These are phyloP conservation scores for Abelmoschus esculentus DNA, from an alignment of 345 rosid genomes.

Conservation along the genomic window DNA sequence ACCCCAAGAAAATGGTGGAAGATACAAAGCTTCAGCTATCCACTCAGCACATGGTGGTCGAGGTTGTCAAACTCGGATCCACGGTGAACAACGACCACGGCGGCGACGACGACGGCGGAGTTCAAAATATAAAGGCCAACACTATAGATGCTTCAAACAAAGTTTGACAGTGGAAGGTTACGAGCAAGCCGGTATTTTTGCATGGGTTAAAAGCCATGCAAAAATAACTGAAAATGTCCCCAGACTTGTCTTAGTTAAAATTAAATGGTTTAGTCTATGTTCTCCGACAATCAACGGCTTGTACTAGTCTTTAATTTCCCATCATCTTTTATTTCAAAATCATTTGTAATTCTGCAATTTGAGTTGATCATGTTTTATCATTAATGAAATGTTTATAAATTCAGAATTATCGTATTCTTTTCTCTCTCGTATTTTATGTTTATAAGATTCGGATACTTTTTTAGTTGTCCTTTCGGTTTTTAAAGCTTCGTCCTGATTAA, in stretches of 20 bases:
- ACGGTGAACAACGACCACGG: conserved; percentile 16
- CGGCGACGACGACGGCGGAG: conserved; percentile 1
- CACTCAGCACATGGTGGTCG: conserved; percentile 34
- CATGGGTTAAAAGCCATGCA: conserved; percentile 2
- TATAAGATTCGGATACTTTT: background rate
- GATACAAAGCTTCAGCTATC: conserved; percentile 33
- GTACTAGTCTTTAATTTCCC: background rate
- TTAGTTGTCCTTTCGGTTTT: no score
- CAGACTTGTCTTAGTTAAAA: background rate
- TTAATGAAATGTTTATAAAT: background rate
- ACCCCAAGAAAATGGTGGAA: conserved; percentile 33
- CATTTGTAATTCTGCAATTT: background rate
- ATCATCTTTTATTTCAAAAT: background rate
- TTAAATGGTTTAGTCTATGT: background rate
- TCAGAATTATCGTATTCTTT: background rate
- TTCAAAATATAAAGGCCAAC: conserved; percentile 18
- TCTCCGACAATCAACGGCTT: background rate
- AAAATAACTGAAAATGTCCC: background rate
- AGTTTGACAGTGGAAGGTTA: background rate
- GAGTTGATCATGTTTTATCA: background rate
- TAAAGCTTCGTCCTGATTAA: no score
- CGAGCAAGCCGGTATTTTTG: background rate
- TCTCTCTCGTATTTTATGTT: background rate
- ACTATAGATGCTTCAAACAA: conserved; percentile 7
- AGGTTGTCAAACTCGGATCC: conserved; percentile 35